Evolutionary conservation across 805 yeast genomes (phyloP).

Genomic region (Pichia scutulata): DNA sequence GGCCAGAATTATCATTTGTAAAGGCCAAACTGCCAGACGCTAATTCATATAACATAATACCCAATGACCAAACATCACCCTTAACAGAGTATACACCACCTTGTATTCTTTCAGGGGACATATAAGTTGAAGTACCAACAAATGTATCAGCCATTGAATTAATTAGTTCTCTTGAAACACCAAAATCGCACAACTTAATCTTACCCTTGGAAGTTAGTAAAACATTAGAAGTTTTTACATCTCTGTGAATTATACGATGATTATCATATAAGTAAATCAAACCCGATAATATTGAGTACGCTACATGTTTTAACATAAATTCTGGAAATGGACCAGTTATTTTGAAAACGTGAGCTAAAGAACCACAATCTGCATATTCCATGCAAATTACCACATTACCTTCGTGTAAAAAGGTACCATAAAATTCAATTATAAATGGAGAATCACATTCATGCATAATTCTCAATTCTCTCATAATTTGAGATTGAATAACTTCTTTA

Average conservation of each 20-base stretch:
- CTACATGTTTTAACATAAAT: conserved; percentile 60
- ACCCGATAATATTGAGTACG: conserved; percentile 73
- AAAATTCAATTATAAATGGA: conserved; percentile 80
- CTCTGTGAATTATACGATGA: conserved; percentile 90
- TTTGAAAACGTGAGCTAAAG: conserved; percentile 70
- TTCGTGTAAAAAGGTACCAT: conserved; percentile 76
- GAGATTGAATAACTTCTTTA: conserved; percentile 69
- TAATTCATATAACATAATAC: conserved; percentile 80
- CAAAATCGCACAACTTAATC: conserved; percentile 92
- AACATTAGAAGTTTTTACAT: conserved; percentile 93
- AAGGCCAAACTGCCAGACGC: conserved; percentile 83
- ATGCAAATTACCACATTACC: conserved; percentile 81
- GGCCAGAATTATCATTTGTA: conserved; percentile 38
- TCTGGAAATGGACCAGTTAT: conserved; percentile 60
- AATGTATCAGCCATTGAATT: conserved; percentile 96
- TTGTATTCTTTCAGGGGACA: conserved; percentile 96
- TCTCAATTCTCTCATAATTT: conserved; percentile 79
- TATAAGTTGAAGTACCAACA: conserved; percentile 95
- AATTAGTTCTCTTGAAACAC: conserved; percentile 85
- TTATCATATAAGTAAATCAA: conserved; percentile 71
- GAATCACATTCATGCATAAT: conserved; percentile 86
- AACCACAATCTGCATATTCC: conserved; percentile 95
- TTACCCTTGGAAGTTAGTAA: conserved; percentile 79
- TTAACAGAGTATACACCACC: conserved; percentile 92
- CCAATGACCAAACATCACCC: conserved; percentile 96